A percentile compares a stretch with the other conserved stretches of the same genome.
Conservation (phyloP, 495 filamentous ascomycete species). For the Penicillium goetzii region DNA sequence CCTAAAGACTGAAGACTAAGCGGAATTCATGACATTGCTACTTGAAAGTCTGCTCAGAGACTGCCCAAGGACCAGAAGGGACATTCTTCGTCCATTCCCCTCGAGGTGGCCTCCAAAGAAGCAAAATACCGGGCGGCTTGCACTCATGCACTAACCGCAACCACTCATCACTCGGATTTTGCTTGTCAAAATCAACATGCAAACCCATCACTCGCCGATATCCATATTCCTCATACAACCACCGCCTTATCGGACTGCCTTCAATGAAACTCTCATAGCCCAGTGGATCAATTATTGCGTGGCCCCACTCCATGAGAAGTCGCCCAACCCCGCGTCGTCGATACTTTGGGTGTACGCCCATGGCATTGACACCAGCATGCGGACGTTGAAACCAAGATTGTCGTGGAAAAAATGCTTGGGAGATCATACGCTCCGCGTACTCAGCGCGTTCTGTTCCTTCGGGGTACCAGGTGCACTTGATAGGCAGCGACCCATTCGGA, state of each 20-base stretch:
- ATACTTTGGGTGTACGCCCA: constrained; percentile 41
- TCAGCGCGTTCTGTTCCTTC: no score
- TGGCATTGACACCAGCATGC: constrained; percentile 35
- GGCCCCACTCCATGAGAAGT: constrained; percentile 28
- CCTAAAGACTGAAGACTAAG: no score
- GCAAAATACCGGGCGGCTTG: constrained; percentile 27
- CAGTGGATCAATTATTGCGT: no score
- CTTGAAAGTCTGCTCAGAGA: no score
- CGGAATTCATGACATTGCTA: no score
- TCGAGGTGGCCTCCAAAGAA: constrained; percentile 38
- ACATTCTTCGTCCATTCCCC: constrained; percentile 31
- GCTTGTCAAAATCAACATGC: constrained; percentile 26
- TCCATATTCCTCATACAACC: constrained; percentile 40
- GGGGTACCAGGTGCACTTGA: no score
- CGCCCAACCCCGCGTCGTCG: constrained; percentile 38
- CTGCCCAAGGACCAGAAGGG: no score
- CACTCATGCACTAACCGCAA: constrained; percentile 32
- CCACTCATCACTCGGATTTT: constrained; percentile 37
- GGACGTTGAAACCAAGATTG: constrained; percentile 22
- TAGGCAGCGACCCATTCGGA: no score
- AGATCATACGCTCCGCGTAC: no score
- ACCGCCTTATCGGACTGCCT: constrained; percentile 16
- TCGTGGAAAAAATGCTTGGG: constrained; percentile 9
- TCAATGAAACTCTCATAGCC: no score
- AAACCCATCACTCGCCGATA: constrained; percentile 30